A percentile compares a stretch with the other conserved stretches of the same genome.
These are phyloP conservation scores for Conticribra weissflogii DNA, from an alignment of 108 stramenopile species.

Conservation along the genomic window DNA sequence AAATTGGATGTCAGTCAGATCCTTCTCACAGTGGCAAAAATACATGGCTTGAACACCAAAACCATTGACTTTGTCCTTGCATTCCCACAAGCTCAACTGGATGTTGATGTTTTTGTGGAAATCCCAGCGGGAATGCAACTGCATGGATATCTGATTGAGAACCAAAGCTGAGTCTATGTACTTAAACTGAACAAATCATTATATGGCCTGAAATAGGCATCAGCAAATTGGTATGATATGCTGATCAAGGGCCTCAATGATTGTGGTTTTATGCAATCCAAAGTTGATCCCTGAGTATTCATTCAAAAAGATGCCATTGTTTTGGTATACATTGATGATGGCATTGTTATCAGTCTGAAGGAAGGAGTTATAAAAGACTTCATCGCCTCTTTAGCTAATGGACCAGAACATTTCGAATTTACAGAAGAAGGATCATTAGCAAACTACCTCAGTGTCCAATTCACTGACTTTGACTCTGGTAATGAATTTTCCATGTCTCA, in stretches of 20 bases:
- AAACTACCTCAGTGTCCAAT: conserved; percentile 47
- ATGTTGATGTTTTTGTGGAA: conserved; percentile 25
- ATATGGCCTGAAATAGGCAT: conserved; percentile 33
- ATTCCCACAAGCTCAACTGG: conserved; percentile 32
- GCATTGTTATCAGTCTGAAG: conserved; percentile 31
- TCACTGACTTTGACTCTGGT: conserved; percentile 17
- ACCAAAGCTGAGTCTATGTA: background rate
- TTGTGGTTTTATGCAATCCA: conserved; percentile 7
- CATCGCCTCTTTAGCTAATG: conserved; percentile 1
- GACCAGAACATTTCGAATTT: conserved; percentile 14
- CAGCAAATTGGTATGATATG: conserved; percentile 24
- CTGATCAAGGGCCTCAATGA: conserved; percentile 7
- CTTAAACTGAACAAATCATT: conserved; percentile 28
- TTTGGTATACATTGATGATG: conserved; percentile 48
- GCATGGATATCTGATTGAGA: background rate
- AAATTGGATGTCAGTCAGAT: background rate
- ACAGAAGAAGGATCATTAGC: conserved; percentile 39
- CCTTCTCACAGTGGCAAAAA: conserved; percentile 3
- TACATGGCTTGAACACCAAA: conserved; percentile 1
- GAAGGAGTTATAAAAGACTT: background rate
- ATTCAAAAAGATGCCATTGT: background rate
- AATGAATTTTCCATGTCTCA: conserved; percentile 32
- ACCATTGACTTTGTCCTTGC: conserved; percentile 15
- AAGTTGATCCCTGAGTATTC: conserved; percentile 24
- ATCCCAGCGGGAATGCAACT: background rate